These are phyloP conservation scores for Fusarium globosum DNA, from an alignment of 2,329 filamentous ascomycete species.

Conservation along the genomic window DNA sequence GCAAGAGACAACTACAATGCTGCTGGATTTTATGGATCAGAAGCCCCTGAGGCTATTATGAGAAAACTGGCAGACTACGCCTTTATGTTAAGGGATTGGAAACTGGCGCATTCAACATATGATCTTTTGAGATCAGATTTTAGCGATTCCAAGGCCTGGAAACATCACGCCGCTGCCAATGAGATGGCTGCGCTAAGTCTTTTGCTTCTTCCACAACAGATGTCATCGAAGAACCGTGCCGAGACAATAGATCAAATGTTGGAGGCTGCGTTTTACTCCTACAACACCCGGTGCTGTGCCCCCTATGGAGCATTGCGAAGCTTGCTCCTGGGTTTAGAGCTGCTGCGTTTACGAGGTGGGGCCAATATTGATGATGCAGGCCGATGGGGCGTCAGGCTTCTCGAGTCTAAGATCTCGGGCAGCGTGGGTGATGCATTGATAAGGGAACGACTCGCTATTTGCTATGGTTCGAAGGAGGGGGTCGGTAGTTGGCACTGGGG, in stretches of 20 bases:
- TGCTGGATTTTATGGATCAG: conserved; percentile 83
- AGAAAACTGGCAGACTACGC: conserved; percentile 94
- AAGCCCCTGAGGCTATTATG: conserved; percentile 89
- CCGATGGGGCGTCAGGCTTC: conserved; percentile 81
- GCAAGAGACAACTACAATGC: conserved; percentile 80
- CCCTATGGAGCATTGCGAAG: conserved; percentile 85
- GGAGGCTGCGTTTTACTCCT: conserved; percentile 92
- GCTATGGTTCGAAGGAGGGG: conserved; percentile 80
- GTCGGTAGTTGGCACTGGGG: conserved; percentile 76
- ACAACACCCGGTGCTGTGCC: conserved; percentile 83
- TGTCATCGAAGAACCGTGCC: conserved; percentile 79
- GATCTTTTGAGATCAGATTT: conserved; percentile 91
- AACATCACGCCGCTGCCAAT: conserved; percentile 90
- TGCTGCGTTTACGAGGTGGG: conserved; percentile 83
- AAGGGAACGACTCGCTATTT: conserved; percentile 86
- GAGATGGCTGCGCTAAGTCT: conserved; percentile 93
- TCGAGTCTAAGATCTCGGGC: conserved; percentile 82
- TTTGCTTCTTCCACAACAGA: conserved; percentile 78
- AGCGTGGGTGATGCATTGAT: conserved; percentile 82
- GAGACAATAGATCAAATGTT: conserved; percentile 89
- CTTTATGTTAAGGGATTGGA: conserved; percentile 98
- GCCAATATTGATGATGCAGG: conserved; percentile 87
- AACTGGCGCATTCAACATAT: conserved; percentile 90
- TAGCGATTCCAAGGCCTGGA: conserved; percentile 96
- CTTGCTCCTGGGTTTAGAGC: conserved; percentile 80